phyloP scores from a whole-genome alignment of 2,329 filamentous ascomycete genomes.

The Colletotrichum tropicicola region DNA sequence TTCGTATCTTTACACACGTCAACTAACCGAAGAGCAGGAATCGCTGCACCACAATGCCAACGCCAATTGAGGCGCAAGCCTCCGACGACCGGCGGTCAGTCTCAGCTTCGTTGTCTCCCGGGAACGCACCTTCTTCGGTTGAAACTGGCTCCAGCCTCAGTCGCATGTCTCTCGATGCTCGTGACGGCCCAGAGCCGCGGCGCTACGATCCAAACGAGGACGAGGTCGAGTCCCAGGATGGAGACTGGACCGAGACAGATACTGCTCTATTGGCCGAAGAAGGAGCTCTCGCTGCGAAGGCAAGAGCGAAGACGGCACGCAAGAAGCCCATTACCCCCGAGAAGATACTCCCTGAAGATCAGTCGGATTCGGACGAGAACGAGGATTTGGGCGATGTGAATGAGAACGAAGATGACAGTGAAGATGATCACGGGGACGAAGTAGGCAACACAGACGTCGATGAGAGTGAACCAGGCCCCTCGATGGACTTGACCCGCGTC shows the following conservation, averaged over 20 bases:
- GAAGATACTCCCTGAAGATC: background rate
- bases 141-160: background rate
- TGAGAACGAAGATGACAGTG: background rate
- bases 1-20: no score
- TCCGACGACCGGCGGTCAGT: no score
- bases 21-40: no score
- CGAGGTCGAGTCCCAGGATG: conserved; percentile 25
- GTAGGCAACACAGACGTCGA: background rate
- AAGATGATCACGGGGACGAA: background rate
- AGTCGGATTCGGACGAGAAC: background rate
- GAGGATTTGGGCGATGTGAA: background rate
- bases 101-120: background rate
- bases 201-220: conserved; percentile 17
- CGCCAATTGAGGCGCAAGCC: no score
- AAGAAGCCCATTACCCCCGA: background rate
- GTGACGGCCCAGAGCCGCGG: background rate
- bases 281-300: background rate
- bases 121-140: background rate
- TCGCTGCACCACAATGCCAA: no score
- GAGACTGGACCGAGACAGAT: background rate
- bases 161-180: background rate
- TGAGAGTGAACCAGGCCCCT: background rate
- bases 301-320: background rate
- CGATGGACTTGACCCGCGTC: background rate
- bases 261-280: background rate